phyloP scores from a whole-genome alignment of 179 eudicot genomes.

The Beta corolliflora region DNA sequence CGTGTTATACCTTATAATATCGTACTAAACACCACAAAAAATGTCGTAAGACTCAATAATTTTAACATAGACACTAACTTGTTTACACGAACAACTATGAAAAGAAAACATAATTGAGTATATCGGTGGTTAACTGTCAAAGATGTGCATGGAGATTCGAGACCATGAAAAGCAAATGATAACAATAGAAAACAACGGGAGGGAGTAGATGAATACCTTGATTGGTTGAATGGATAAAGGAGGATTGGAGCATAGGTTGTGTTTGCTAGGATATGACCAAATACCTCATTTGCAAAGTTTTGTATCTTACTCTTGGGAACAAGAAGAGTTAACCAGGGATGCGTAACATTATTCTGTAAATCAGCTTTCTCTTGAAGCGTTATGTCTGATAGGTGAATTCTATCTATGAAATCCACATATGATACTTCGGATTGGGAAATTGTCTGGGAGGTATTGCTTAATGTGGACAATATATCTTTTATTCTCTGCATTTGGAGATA shows the following conservation, averaged over 20 bases:
- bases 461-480: constrained; percentile 49
- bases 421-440: constrained; percentile 62
- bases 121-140: too few species aligned
- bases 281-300: constrained; percentile 61
- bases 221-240: constrained; percentile 77
- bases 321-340: constrained; percentile 93
- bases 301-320: constrained; percentile 68
- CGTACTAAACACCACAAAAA: too few species aligned
- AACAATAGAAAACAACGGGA: too few species aligned
- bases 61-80: too few species aligned
- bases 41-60: too few species aligned
- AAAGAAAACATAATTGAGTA: too few species aligned
- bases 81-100: too few species aligned
- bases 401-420: constrained; percentile 68
- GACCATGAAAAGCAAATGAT: too few species aligned
- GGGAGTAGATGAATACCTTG: constrained; percentile 47
- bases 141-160: too few species aligned
- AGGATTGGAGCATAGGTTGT: constrained; percentile 77
- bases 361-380: constrained; percentile 58
- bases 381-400: constrained; percentile 75
- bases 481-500: constrained; percentile 46
- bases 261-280: constrained; percentile 62
- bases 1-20: too few species aligned
- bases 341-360: constrained; percentile 79
- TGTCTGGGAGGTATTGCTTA: constrained; percentile 65